A percentile compares a stretch with the other conserved stretches of the same genome.
phyloP scores from a whole-genome alignment of 345 rosid genomes.

The Eucalyptus polybractea region DNA sequence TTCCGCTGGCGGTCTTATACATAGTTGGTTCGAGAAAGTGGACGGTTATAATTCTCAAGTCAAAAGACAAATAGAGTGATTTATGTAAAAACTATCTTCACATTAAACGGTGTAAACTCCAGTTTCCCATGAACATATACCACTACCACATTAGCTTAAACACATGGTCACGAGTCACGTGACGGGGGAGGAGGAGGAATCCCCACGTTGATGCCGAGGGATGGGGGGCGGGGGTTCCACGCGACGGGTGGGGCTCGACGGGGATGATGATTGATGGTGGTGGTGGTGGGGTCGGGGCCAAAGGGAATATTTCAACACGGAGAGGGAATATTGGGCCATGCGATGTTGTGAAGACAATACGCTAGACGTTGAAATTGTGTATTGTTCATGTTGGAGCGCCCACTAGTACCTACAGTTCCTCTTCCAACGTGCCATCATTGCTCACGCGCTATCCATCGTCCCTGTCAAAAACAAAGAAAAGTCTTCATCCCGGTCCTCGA shows the following conservation, averaged over 20 bases:
- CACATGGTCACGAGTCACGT: constrained; percentile 46
- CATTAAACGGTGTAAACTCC: neutral
- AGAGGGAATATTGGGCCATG: constrained; percentile 48
- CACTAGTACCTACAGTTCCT: neutral
- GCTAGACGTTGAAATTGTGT: constrained; percentile 27
- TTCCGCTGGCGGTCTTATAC: neutral
- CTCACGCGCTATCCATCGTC: neutral
- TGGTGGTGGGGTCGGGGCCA: neutral
- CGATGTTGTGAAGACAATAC: constrained; percentile 5
- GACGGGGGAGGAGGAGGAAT: constrained; percentile 2
- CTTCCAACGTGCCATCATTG: neutral
- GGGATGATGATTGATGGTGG: neutral
- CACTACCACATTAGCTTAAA: constrained; percentile 12
- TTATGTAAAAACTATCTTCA: neutral
- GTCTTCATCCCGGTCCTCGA: neutral
- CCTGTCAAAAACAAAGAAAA: neutral
- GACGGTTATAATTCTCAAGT: neutral
- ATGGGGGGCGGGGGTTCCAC: constrained; percentile 25
- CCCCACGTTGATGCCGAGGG: constrained; percentile 66
- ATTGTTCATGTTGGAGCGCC: neutral
- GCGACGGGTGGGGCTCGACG: constrained; percentile 36
- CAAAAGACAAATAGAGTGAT: neutral
- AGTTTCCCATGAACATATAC: neutral
- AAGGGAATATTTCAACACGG: constrained; percentile 37
- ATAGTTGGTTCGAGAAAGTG: neutral